Conservation (phyloP, 2,329 filamentous ascomycete species). For the Fusarium solani-melongenae region DNA sequence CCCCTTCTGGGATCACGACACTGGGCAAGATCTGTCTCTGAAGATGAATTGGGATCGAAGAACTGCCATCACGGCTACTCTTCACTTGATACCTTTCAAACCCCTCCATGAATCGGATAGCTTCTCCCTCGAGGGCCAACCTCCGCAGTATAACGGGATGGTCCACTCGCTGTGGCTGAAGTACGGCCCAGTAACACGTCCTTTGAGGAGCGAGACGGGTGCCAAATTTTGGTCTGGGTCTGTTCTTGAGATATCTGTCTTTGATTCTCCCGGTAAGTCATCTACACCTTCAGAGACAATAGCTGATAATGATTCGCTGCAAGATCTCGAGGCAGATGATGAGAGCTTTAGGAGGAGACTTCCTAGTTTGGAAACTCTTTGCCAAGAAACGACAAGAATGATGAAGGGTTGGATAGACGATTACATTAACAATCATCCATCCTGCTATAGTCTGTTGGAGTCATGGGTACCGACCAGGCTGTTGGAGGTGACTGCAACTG, state of each 20-base stretch:
- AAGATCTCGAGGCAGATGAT: neutral
- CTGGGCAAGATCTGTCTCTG: neutral
- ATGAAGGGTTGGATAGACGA: neutral
- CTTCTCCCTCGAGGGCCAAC: neutral
- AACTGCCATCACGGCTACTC: neutral
- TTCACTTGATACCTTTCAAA: neutral
- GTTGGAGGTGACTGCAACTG: neutral
- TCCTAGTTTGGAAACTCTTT: neutral
- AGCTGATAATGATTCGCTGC: neutral
- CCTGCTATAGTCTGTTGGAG: neutral
- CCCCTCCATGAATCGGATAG: neutral
- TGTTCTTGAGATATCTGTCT: neutral
- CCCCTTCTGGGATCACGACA: neutral
- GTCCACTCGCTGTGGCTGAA: neutral
- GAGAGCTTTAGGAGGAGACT: neutral
- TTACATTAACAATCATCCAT: neutral
- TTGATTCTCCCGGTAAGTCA: neutral
- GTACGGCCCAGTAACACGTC: neutral
- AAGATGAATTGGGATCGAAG: neutral
- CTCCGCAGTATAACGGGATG: neutral
- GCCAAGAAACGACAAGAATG: neutral
- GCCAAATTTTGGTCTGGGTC: neutral
- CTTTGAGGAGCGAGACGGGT: neutral
- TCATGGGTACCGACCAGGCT: neutral
- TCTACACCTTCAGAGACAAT: neutral